phyloP scores from a whole-genome alignment of 495 filamentous ascomycete genomes.

The Pyronema omphalodes region DNA sequence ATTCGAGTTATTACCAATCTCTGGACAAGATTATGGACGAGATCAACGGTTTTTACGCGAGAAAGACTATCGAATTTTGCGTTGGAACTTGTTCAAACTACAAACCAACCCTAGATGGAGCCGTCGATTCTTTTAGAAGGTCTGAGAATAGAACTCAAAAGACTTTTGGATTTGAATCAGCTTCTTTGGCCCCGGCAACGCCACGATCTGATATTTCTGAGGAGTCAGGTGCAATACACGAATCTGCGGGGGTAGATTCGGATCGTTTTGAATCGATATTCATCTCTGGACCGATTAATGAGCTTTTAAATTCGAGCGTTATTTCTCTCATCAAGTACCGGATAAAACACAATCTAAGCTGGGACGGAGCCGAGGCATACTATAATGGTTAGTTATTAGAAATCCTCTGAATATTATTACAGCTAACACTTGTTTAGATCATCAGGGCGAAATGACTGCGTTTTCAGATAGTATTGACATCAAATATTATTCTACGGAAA shows the following conservation, averaged over 20 bases:
- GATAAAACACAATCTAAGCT: slow-evolving; percentile 33
- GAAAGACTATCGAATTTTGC: slow-evolving; percentile 25
- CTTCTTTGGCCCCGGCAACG: slow-evolving; percentile 17
- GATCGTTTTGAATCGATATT: slow-evolving; percentile 36
- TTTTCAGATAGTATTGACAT: no score
- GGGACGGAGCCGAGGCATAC: slow-evolving; percentile 52
- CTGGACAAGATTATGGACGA: slow-evolving; percentile 32
- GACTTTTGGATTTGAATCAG: background rate
- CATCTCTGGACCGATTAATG: slow-evolving; percentile 52
- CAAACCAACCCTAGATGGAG: slow-evolving; percentile 36
- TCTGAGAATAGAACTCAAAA: no score
- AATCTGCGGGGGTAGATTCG: background rate
- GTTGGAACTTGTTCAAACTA: slow-evolving; percentile 36
- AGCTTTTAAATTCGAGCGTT: slow-evolving; percentile 52
- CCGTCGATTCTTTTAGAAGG: slow-evolving; percentile 35
- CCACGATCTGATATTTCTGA: slow-evolving; percentile 5
- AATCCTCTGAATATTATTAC: background rate
- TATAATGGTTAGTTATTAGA: slow-evolving; percentile 26
- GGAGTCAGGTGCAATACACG: background rate
- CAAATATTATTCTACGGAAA: slow-evolving; percentile 5
- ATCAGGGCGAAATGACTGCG: background rate
- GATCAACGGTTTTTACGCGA: slow-evolving; percentile 15
- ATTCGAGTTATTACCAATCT: slow-evolving; percentile 36
- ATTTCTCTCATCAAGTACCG: slow-evolving; percentile 44
- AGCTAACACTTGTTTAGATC: background rate